Conservation (phyloP, 768 basidiomycete genomes). For the Suillus ampliporus region DNA sequence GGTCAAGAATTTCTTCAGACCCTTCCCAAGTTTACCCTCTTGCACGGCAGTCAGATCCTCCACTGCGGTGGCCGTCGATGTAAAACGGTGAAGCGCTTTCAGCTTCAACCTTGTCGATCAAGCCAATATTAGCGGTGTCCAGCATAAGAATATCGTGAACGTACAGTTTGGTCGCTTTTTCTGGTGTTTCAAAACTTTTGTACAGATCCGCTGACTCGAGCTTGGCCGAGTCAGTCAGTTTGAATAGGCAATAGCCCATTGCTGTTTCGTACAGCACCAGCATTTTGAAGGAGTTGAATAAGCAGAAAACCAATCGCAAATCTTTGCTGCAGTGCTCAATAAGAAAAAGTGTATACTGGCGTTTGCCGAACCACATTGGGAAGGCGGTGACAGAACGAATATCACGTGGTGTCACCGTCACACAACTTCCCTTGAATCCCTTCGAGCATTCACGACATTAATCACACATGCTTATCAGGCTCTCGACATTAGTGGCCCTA, state of each 20-base stretch:
- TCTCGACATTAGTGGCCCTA: background rate
- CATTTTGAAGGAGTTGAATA: constrained; percentile 55
- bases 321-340: constrained; percentile 6
- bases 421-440: background rate
- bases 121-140: constrained; percentile 6
- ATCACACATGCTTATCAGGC: constrained; percentile 1
- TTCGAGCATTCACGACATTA: background rate
- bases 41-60: constrained; percentile 95
- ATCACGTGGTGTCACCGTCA: background rate
- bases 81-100: constrained; percentile 95
- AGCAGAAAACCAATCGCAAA: constrained; percentile 12
- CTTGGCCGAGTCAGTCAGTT: constrained; percentile 88
- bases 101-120: constrained; percentile 74
- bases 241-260: constrained; percentile 98
- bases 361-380: background rate
- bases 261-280: constrained; percentile 96
- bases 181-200: constrained; percentile 93
- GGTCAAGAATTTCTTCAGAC: constrained; percentile 90
- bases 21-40: constrained; percentile 91
- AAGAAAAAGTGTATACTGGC: constrained; percentile 10
- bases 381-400: background rate
- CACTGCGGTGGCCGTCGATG: constrained; percentile 94
- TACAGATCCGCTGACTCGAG: constrained; percentile 84
- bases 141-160: constrained; percentile 35
- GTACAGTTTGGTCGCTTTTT: constrained; percentile 90